Base-by-base conservation (phyloP, 2,329 filamentous ascomycete genomes). In the Fusarium staphyleae region DNA sequence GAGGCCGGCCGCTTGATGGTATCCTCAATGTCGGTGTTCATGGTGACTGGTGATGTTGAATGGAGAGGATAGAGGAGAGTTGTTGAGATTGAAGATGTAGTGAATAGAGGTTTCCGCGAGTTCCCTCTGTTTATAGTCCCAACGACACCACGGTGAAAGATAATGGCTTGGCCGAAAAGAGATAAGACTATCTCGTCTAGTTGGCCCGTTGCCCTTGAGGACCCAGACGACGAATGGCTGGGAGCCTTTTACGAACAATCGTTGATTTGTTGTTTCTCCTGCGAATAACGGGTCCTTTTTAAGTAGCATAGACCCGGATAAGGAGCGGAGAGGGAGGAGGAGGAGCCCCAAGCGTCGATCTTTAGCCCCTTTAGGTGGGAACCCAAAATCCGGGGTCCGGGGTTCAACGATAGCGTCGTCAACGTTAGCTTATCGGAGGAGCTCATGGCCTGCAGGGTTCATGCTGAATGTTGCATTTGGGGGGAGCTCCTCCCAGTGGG, bases 401-500 rank as follows among this genome's bases (percentile, higher is more conserved):
- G 50, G 50, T 33, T n/a, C n/a, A n/a, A n/a, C n/a, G n/a, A n/a
- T n/a, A n/a, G n/a, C n/a, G n/a, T n/a, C n/a, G n/a, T n/a, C n/a
- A n/a, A n/a, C n/a, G n/a, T n/a, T n/a, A n/a, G n/a, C 43, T 40
- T 52, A 49, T 52, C 50, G 30, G 48, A 52, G 51, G 40, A 54
- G 51, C 48, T 51, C 37, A 41, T 41, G 37, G 37, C 37, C 39
- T 42, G 26, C 39, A 42, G 39, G 24, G 39, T 34, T 34, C n/a
- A 42, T 42, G 26, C 16, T 26, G 40, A 26, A 44, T 13, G 14
- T 32, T 24, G 18, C 30, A 34, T 30, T 16, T 7, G 24, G 34
- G 40, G 33, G 26, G 51, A 54, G 51, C 51, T 54, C 51, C 47
- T 54, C 51, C 51, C 39, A 6, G 47, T 54, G 51, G 51, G 48